These are phyloP conservation scores for Rhizophora apiculata DNA, from an alignment of 345 rosid genomes.

Conservation along the genomic window DNA sequence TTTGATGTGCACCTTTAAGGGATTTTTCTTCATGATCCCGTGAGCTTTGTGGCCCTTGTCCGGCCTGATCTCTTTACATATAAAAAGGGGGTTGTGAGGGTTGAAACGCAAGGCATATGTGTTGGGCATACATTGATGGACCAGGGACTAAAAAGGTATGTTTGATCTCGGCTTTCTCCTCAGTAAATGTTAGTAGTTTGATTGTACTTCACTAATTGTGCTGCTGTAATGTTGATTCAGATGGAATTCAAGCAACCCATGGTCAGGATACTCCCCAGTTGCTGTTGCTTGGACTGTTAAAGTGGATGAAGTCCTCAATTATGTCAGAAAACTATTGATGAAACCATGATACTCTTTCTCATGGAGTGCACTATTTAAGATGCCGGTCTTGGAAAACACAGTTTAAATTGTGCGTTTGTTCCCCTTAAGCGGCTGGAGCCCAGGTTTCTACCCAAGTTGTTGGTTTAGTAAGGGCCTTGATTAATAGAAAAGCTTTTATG, in stretches of 20 bases:
- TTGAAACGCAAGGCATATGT: constrained; percentile 90
- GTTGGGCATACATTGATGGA: constrained; percentile 86
- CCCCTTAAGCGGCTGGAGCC: neutral
- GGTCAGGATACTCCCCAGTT: constrained; percentile 76
- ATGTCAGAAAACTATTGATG: constrained; percentile 54
- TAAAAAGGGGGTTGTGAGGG: constrained; percentile 82
- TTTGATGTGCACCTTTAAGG: constrained; percentile 43
- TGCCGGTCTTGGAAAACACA: neutral
- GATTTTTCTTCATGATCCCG: constrained; percentile 89
- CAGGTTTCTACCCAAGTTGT: too few species aligned
- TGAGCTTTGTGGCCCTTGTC: constrained; percentile 69
- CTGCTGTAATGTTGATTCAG: constrained; percentile 28
- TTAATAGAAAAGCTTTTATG: too few species aligned
- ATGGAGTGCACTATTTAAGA: neutral
- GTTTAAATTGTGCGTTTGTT: neutral
- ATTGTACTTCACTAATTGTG: neutral
- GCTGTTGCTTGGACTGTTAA: constrained; percentile 82
- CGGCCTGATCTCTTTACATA: constrained; percentile 87
- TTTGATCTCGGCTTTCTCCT: neutral
- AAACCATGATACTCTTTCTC: constrained; percentile 39
- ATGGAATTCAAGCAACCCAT: constrained; percentile 80
- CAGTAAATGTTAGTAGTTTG: neutral
- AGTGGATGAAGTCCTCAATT: constrained; percentile 51
- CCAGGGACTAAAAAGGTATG: constrained; percentile 77
- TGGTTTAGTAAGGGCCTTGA: too few species aligned